A percentile compares a stretch with the other conserved stretches of the same genome.
phyloP scores from a whole-genome alignment of 1,139 yeast genomes.

The Candida dubliniensis region DNA sequence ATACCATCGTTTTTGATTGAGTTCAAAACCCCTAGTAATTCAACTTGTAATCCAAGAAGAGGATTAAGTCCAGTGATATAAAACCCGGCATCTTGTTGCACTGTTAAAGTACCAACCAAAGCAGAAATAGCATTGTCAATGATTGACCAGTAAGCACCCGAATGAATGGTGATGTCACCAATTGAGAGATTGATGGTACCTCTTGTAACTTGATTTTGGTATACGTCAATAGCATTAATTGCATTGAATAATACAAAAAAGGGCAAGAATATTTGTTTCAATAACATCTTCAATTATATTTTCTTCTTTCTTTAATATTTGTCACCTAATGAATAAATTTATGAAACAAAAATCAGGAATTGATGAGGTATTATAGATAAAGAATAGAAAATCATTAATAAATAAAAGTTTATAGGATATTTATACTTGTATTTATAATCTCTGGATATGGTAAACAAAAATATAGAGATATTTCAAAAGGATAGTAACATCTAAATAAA shows the following conservation, averaged over 20 bases:
- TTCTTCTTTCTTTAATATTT: not conserved
- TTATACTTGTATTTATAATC: no score
- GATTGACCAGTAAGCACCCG: conserved; percentile 35
- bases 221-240: conserved; percentile 6
- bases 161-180: conserved; percentile 27
- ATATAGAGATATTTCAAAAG: no score
- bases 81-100: conserved; percentile 24
- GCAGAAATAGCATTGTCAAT: conserved; percentile 27
- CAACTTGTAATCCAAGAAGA: conserved; percentile 14
- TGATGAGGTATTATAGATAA: no score
- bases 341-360: no score
- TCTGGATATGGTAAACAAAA: no score
- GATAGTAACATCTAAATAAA: no score
- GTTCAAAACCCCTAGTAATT: conserved; percentile 14
- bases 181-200: conserved; percentile 20
- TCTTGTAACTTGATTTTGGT: conserved; percentile 11
- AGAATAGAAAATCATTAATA: no score
- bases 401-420: no score
- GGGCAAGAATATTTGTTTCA: not conserved
- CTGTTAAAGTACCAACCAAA: conserved; percentile 23
- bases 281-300: conserved; percentile 1
- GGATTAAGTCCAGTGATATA: conserved; percentile 13
- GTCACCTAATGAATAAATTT: not conserved
- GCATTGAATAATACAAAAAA: conserved; percentile 1
- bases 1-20: conserved; percentile 24